Base-by-base conservation (phyloP, 2,329 filamentous ascomycete species). In the Metarhizium sp. region DNA sequence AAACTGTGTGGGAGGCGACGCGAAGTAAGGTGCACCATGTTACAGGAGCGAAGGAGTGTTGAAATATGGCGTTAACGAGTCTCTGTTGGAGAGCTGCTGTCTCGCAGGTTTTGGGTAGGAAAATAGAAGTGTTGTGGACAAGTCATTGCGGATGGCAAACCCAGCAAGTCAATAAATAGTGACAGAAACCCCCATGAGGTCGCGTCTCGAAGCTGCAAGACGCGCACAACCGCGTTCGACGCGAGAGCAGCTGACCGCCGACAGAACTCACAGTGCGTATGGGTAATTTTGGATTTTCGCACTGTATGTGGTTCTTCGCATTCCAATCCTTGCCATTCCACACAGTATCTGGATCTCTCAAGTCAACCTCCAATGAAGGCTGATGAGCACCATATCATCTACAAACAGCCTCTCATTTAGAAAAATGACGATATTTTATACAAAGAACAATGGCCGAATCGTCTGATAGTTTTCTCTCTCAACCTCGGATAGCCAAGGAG, bases 1-100 rank as follows among this genome's bases (percentile, higher is more conserved):
- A 80, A 81, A 90, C 89, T 90, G 79, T 87, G 69, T 77, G 81
- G 86, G 84, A 85, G 85, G 87, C 84, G 83, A 76, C 74, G 79
- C 87, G 88, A 87, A 60, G 58, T 51, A 48, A 16, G 45, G 25
- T 16, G 40, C n/a, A 10, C 45, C 20, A 42, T 62, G 59, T 54
- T 53, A 38, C 42, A 42, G 50, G 45, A 49, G 20, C 71, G 75
- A 81, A 78, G 78, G 78, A 77, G 70, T 65, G 69, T 69, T 63
- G 61, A 53, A 48, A 13, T 30, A 48, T 16, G 25, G 25, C 25
- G 25, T 48, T 13, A 11, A 40, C 6, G 45, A 30, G 45, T 48
- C 45, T 48, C 25, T 48, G n/a, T 11, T 48, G 45, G n/a, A 48
- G 14, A 48, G 45, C 45, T 48, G 45, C 25, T 11, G n/a, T 10